A percentile compares a stretch with the other conserved stretches of the same genome.
Conservation (phyloP, 495 filamentous ascomycete genomes). For the Chaetomidium leptoderma region DNA sequence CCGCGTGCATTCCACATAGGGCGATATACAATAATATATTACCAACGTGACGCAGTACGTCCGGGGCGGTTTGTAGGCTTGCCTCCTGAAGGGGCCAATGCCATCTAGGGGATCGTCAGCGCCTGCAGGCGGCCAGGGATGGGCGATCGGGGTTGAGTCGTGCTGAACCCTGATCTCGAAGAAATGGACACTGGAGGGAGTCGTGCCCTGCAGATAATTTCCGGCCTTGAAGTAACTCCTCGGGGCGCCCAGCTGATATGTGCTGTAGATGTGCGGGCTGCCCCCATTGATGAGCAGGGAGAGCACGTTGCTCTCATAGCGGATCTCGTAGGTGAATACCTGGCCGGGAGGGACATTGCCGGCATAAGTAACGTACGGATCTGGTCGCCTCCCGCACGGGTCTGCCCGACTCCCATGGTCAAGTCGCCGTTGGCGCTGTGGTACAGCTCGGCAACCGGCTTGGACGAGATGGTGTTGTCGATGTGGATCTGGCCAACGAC, state of each 20-base stretch:
- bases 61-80: too few relatives aligned
- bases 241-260: conserved; percentile 30
- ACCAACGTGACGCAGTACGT: too few relatives aligned
- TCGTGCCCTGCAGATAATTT: conserved; percentile 41
- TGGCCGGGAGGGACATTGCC: conserved; percentile 28
- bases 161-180: too few relatives aligned
- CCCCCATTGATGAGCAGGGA: conserved; percentile 33
- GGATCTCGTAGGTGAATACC: conserved; percentile 36
- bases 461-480: conserved; percentile 30
- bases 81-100: too few relatives aligned
- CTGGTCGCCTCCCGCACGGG: conserved; percentile 24
- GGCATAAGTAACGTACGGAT: conserved; percentile 25
- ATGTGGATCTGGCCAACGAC: conserved; percentile 40
- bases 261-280: conserved; percentile 25
- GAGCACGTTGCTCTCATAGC: conserved; percentile 29
- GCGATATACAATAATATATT: too few relatives aligned
- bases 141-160: too few relatives aligned
- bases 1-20: too few relatives aligned
- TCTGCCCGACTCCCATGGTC: conserved; percentile 34
- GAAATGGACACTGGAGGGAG: conserved; percentile 31
- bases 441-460: conserved; percentile 41
- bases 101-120: too few relatives aligned
- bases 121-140: too few relatives aligned
- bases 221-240: conserved; percentile 43
- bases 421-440: conserved; percentile 29